Percentiles rank a stretch among this genome's conserved stretches.
These are phyloP conservation scores for Polygonum aviculare DNA, from an alignment of 148 eudicot species.

Conservation along the genomic window DNA sequence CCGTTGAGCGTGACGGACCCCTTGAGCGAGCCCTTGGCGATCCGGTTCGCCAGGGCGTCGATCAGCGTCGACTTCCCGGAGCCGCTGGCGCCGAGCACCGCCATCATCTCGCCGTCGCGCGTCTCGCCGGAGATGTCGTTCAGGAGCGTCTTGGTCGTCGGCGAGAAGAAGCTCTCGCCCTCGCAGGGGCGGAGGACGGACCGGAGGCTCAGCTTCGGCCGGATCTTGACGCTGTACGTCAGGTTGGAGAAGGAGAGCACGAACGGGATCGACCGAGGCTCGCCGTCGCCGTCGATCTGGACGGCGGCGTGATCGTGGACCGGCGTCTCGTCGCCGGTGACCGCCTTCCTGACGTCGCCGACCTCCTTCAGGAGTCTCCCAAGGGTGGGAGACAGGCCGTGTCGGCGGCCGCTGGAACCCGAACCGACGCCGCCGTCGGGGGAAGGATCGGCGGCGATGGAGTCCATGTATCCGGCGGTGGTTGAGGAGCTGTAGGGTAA, in stretches of 20 bases:
- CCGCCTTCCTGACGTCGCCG: constrained; percentile 55
- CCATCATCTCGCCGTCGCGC: constrained; percentile 70
- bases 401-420: neutral
- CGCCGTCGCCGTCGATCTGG: constrained; percentile 27
- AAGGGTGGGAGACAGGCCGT: constrained; percentile 37
- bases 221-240: constrained; percentile 29
- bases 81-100: constrained; percentile 80
- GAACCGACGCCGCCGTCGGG: neutral
- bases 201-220: constrained; percentile 24
- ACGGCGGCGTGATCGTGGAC: constrained; percentile 43
- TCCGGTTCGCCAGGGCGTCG: constrained; percentile 80
- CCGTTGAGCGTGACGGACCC: constrained; percentile 64
- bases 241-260: constrained; percentile 27
- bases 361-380: constrained; percentile 63
- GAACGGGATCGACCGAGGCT: constrained; percentile 48
- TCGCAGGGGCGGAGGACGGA: neutral
- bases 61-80: constrained; percentile 87
- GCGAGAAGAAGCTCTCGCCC: constrained; percentile 17
- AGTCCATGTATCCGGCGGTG: constrained; percentile 12
- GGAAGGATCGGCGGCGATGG: neutral
- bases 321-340: constrained; percentile 64
- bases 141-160: constrained; percentile 39
- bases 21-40: constrained; percentile 58
- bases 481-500: constrained; percentile 9
- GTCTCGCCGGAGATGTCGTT: constrained; percentile 79